phyloP scores from a whole-genome alignment of 208 protist species.

The Acanthamoeba polyphaga region DNA sequence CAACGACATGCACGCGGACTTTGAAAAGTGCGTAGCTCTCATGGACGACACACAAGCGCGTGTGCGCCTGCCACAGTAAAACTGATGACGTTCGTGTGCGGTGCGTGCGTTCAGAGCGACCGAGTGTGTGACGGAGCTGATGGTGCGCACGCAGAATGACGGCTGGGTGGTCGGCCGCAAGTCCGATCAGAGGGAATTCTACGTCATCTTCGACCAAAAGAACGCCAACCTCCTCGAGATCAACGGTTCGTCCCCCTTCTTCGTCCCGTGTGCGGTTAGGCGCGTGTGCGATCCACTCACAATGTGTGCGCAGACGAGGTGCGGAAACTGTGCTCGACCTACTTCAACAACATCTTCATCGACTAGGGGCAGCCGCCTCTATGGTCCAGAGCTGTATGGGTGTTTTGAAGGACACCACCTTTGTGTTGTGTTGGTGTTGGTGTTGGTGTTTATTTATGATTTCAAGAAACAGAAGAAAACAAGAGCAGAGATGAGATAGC shows the following conservation, averaged over 20 bases:
- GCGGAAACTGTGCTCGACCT: conserved; percentile 60
- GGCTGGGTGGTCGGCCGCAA: conserved; percentile 86
- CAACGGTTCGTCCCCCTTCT: conserved; percentile 64
- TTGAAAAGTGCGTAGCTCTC: conserved; percentile 75
- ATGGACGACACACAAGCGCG: neutral
- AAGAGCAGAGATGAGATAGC: too few species aligned
- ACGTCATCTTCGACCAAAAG: conserved; percentile 86
- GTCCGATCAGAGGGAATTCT: conserved; percentile 87
- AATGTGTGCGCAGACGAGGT: conserved; percentile 31
- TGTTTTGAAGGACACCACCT: too few species aligned
- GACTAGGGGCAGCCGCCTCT: neutral
- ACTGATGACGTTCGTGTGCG: neutral
- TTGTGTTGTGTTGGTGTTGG: too few species aligned
- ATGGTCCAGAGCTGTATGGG: too few species aligned
- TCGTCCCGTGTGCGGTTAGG: neutral
- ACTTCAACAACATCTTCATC: conserved; percentile 75
- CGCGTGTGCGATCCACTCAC: neutral
- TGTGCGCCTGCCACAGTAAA: neutral
- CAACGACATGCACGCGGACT: conserved; percentile 86
- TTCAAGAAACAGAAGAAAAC: too few species aligned
- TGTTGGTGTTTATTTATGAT: too few species aligned
- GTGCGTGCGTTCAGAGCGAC: neutral
- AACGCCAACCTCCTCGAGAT: conserved; percentile 87
- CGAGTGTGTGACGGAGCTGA: conserved; percentile 77
- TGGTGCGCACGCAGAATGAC: conserved; percentile 81